Evolutionary conservation across 1,139 yeast genomes (phyloP).

Genomic region (Saccharomyces hybrid): DNA sequence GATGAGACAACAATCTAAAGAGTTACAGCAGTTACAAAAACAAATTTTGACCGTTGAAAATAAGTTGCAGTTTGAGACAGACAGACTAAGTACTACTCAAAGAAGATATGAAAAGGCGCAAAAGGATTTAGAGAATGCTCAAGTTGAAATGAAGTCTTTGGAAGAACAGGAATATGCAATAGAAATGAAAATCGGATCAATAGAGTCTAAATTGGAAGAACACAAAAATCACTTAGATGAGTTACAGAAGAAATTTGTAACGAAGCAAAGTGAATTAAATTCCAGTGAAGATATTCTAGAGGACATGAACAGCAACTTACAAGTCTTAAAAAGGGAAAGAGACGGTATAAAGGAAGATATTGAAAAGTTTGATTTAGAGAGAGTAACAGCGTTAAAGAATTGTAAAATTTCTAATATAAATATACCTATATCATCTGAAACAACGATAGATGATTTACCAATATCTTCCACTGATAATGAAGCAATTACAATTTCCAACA

Average conservation of each 20-base stretch:
- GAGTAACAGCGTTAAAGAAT: constrained; percentile 54
- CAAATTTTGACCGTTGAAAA: constrained; percentile 56
- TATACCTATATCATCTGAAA: constrained; percentile 57
- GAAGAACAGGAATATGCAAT: constrained; percentile 20
- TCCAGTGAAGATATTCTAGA: constrained; percentile 25
- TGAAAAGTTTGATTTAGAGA: constrained; percentile 49
- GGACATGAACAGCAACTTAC: constrained; percentile 33
- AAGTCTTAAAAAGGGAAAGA: constrained; percentile 36
- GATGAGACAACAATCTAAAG: constrained; percentile 53
- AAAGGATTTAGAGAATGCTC: constrained; percentile 21
- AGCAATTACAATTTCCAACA: constrained; percentile 38
- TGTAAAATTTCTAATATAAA: constrained; percentile 68
- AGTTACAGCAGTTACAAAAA: constrained; percentile 51
- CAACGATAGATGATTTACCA: constrained; percentile 43
- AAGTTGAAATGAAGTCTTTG: constrained; percentile 23
- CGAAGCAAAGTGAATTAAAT: constrained; percentile 22
- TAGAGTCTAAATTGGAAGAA: constrained; percentile 21
- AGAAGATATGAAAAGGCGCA: constrained; percentile 35
- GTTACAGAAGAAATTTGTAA: constrained; percentile 19
- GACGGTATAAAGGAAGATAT: constrained; percentile 44
- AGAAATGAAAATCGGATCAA: constrained; percentile 8
- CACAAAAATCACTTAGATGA: constrained; percentile 21
- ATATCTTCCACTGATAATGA: constrained; percentile 35
- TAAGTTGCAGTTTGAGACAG: constrained; percentile 57
- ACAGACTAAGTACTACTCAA: constrained; percentile 44